phyloP scores from a whole-genome alignment of 768 basidiomycete genomes.

The Pleurotus salmoneostramineus region DNA sequence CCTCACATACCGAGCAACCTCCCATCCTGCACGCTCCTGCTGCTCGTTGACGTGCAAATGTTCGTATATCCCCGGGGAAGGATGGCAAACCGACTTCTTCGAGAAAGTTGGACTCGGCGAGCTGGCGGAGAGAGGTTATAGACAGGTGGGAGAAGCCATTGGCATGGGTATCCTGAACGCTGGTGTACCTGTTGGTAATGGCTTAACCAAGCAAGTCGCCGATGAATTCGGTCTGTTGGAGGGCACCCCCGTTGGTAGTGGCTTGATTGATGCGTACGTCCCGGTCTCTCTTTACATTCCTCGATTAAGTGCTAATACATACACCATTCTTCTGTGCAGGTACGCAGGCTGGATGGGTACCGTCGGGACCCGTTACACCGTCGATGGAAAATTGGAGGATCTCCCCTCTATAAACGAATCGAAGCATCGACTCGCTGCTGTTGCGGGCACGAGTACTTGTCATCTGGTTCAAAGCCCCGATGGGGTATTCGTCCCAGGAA shows the following conservation, averaged over 20 bases:
- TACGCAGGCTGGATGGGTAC: slow-evolving; percentile 99
- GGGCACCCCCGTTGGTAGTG: slow-evolving; percentile 92
- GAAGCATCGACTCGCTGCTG: slow-evolving; percentile 78
- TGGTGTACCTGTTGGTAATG: slow-evolving; percentile 80
- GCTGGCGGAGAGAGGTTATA: slow-evolving; percentile 65
- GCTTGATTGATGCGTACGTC: slow-evolving; percentile 88
- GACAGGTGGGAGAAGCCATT: slow-evolving; percentile 67
- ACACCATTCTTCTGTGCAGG: slow-evolving; percentile 26
- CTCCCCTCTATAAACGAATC: slow-evolving; percentile 73
- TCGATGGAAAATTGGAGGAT: slow-evolving; percentile 43
- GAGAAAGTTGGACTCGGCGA: slow-evolving; percentile 74
- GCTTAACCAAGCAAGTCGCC: slow-evolving; percentile 76
- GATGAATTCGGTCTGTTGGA: slow-evolving; percentile 79
- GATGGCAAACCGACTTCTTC: slow-evolving; percentile 92
- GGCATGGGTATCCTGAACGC: slow-evolving; percentile 67
- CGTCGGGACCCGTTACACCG: slow-evolving; percentile 71
- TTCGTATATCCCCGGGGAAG: slow-evolving; percentile 79
- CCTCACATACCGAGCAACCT: slow-evolving; percentile 90
- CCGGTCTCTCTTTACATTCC: background rate
- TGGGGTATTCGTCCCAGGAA: slow-evolving; percentile 84
- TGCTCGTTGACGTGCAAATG: slow-evolving; percentile 98
- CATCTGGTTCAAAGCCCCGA: slow-evolving; percentile 89
- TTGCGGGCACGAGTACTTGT: slow-evolving; percentile 96
- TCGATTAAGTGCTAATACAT: background rate
- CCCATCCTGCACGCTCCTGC: slow-evolving; percentile 68